phyloP scores from a whole-genome alignment of 2,329 filamentous ascomycete species.

The Ascochyta lentis region DNA sequence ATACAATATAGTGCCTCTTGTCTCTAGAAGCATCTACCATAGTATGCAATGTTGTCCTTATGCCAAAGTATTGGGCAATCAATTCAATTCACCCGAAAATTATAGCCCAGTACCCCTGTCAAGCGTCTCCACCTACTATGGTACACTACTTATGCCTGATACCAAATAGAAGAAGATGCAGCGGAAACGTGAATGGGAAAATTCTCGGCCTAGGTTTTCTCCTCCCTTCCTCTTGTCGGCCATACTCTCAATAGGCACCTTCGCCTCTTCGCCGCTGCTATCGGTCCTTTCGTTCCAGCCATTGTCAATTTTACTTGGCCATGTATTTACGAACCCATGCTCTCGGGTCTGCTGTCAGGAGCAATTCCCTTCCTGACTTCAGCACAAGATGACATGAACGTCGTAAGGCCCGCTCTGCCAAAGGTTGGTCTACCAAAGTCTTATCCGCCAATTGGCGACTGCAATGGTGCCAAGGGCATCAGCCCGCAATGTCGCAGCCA shows the following conservation, averaged over 20 bases:
- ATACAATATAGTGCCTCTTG: too few species aligned
- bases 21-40: too few species aligned
- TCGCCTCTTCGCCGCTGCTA: constrained; percentile 1
- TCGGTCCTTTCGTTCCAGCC: neutral
- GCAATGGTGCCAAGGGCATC: constrained; percentile 25
- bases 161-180: neutral
- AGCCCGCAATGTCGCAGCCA: constrained; percentile 27
- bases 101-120: too few species aligned
- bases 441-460: constrained; percentile 9
- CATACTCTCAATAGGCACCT: neutral
- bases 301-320: neutral
- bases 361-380: constrained; percentile 3
- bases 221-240: neutral
- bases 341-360: constrained; percentile 5
- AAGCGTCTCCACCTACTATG: too few species aligned
- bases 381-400: constrained; percentile 5
- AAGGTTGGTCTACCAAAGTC: neutral
- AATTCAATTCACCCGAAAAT: too few species aligned
- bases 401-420: neutral
- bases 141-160: too few species aligned
- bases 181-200: neutral
- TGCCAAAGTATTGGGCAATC: too few species aligned
- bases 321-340: constrained; percentile 6
- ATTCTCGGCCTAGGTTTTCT: neutral
- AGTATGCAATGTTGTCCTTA: too few species aligned